Conservation (phyloP, 805 yeast species). For the Candida rishiriensis region DNA sequence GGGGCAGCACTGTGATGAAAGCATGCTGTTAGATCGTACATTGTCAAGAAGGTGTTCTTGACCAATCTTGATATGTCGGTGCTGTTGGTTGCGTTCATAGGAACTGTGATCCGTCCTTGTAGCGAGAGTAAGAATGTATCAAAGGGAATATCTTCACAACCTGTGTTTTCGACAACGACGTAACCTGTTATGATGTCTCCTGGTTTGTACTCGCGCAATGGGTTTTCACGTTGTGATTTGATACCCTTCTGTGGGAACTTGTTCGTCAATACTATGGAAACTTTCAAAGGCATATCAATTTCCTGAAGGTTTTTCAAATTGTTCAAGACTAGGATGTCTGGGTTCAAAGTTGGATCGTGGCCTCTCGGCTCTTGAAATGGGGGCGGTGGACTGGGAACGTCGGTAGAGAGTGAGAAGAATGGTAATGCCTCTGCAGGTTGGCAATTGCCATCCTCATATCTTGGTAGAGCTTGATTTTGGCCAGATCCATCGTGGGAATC, state of each 20-base stretch:
- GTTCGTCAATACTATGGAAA: conserved; percentile 36
- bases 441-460: conserved; percentile 13
- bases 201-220: conserved; percentile 52
- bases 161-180: conserved; percentile 6
- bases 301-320: conserved; percentile 21
- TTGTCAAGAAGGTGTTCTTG: conserved; percentile 36
- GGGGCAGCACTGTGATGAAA: conserved; percentile 35
- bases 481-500: conserved; percentile 8
- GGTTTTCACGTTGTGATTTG: conserved; percentile 24
- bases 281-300: conserved; percentile 21
- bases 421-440: not conserved
- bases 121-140: conserved; percentile 57
- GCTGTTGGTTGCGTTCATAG: not conserved
- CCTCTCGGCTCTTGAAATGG: not conserved
- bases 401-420: not conserved
- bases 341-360: conserved; percentile 13
- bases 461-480: conserved; percentile 16
- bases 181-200: conserved; percentile 65
- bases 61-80: conserved; percentile 1
- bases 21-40: conserved; percentile 50
- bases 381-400: not conserved
- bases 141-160: conserved; percentile 40
- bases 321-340: conserved; percentile 21
- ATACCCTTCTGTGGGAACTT: conserved; percentile 29
- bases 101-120: conserved; percentile 42